Percentiles rank a stretch among this genome's conserved stretches.
These are phyloP conservation scores for Globisporangium nodosum DNA, from an alignment of 352 stramenopile species.

Conservation along the genomic window DNA sequence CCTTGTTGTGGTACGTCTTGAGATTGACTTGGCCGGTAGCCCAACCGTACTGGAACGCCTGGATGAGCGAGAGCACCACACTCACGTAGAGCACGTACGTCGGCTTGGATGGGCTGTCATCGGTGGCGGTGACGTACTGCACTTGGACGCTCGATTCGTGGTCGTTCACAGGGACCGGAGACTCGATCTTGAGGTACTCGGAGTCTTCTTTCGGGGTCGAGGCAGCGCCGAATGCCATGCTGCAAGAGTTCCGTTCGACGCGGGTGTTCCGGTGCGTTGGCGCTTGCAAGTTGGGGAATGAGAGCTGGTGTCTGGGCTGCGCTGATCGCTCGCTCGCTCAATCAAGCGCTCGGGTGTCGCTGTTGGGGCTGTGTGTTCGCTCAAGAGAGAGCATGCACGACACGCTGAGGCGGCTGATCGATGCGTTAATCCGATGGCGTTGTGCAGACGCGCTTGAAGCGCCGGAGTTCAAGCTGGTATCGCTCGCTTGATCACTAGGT, in stretches of 20 bases:
- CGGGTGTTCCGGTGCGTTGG: slow-evolving; percentile 5
- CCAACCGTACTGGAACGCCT: slow-evolving; percentile 44
- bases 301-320: neutral
- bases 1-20: slow-evolving; percentile 25
- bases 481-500: too few species aligned
- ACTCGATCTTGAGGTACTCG: slow-evolving; percentile 9
- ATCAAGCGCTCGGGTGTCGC: neutral
- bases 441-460: too few species aligned
- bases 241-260: neutral
- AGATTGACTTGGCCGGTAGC: slow-evolving; percentile 55
- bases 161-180: slow-evolving; percentile 2
- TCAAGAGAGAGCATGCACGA: too few species aligned
- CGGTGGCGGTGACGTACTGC: neutral
- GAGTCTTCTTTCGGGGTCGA: neutral
- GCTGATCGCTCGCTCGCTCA: neutral
- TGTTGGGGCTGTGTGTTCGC: too few species aligned
- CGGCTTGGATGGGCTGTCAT: slow-evolving; percentile 11
- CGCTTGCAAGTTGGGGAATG: slow-evolving; percentile 6
- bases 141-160: slow-evolving; percentile 1
- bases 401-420: too few species aligned
- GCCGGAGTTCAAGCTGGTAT: too few species aligned
- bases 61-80: slow-evolving; percentile 34
- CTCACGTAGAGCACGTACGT: slow-evolving; percentile 7
- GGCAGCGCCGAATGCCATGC: slow-evolving; percentile 1
- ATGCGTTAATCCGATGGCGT: too few species aligned